phyloP scores from a whole-genome alignment of 1,284 basidiomycete species.

The Trametes polyzona region DNA sequence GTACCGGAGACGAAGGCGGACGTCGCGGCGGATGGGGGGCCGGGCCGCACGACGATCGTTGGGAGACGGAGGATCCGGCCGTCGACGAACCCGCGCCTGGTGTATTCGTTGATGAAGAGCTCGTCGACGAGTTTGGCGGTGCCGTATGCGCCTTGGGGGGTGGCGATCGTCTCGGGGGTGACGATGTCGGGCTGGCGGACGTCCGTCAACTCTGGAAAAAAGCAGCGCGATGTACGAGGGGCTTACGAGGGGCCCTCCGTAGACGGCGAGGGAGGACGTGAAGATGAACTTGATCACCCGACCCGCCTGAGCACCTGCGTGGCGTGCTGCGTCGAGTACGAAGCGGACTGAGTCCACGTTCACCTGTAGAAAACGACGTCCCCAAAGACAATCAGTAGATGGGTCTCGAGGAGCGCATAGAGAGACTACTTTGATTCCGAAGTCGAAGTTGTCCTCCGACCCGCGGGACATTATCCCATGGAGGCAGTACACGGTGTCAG shows the following conservation, averaged over 20 bases:
- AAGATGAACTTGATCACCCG: constrained; percentile 58
- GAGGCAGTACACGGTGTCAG: constrained; percentile 57
- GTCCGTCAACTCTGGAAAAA: too few relatives aligned
- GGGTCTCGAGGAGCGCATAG: not conserved
- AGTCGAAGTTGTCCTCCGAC: constrained; percentile 64
- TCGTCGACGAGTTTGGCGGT: constrained; percentile 63
- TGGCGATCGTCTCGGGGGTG: constrained; percentile 54
- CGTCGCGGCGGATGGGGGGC: constrained; percentile 58
- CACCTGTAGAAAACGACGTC: constrained; percentile 39
- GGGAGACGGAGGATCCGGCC: constrained; percentile 66
- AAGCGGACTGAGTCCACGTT: constrained; percentile 64
- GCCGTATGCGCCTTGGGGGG: constrained; percentile 63
- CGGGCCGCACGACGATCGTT: constrained; percentile 64
- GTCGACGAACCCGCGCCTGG: constrained; percentile 63
- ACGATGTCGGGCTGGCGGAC: constrained; percentile 48
- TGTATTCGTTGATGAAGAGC: constrained; percentile 65
- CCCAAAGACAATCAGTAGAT: not conserved
- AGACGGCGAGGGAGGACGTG: constrained; percentile 65
- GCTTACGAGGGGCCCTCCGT: constrained; percentile 59
- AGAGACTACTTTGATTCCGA: constrained; percentile 51
- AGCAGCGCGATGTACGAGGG: too few relatives aligned
- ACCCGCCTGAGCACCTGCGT: constrained; percentile 39
- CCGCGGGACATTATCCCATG: constrained; percentile 75
- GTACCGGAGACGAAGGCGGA: constrained; percentile 61
- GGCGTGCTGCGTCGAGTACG: constrained; percentile 52